Base-by-base conservation (phyloP, 805 yeast species). In the Pichia thaimueangensis region DNA sequence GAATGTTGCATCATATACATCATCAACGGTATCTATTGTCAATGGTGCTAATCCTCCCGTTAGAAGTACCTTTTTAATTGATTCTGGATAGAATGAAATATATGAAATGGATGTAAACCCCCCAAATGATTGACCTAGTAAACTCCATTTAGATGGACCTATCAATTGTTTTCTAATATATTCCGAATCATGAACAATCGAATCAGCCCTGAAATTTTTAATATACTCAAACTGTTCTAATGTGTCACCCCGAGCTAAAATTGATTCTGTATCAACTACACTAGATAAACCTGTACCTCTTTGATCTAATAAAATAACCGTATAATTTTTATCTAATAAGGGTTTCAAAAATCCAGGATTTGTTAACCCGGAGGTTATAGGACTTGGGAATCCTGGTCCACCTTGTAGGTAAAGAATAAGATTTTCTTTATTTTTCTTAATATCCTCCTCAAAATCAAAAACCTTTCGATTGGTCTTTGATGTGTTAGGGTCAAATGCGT, bases 31-130 rank as follows among this genome's bases (percentile, higher is more conserved):
- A 3, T 43, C 27, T 25, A 50, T 53, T 6, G 62, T 63, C 15
- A 77, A 54, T 1, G 82, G 82, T 3, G 83, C 82, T 12, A 77
- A 64, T 6, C 82, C 83, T 2, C 80, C 83, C 1, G 82, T 70
- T 20, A 76, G 55, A 15, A 77, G 51, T 1, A 71, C 72, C 38
- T 66, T 69, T 32, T 61, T 62, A 22, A 77, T 45, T 3, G 72
- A 59, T 1, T 55, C 54, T 1, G 53, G 50, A 24, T 37, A 50
- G 12, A 41, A 24, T 1, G 50, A 47, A 20, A 41, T 39, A 21
- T 47, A 47, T 10, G 44, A 24, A 9, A 47, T 43, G 6, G 48
- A 38, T 2, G 42, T 27, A 24, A 47, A 47, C 11, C 50, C 50
- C 10, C 50, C 50, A 21, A 41, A 50, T 4, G 51, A 47, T 20